Conservation (phyloP, 306 rosid genomes). For the Glycine soja region DNA sequence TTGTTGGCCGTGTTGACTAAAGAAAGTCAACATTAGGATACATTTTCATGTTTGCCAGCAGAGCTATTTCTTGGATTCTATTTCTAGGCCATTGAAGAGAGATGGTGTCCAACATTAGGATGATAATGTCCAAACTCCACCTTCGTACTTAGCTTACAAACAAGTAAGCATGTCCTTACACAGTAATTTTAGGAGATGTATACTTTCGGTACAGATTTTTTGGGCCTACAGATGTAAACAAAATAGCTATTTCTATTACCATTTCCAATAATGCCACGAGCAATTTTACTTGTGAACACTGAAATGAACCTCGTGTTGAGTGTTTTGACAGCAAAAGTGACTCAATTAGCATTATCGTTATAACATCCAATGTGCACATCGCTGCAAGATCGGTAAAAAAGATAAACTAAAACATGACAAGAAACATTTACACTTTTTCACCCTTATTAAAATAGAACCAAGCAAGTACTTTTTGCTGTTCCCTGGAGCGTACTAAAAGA, state of each 20-base stretch:
- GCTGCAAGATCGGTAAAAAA: slow-evolving; percentile 24
- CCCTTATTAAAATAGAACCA: slow-evolving; percentile 39
- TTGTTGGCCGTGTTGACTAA: not conserved
- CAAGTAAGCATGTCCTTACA: not conserved
- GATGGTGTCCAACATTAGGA: not conserved
- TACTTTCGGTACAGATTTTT: no score
- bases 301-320: slow-evolving; percentile 33
- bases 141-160: not conserved
- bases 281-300: slow-evolving; percentile 25
- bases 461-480: slow-evolving; percentile 37
- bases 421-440: slow-evolving; percentile 17
- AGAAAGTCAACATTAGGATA: not conserved
- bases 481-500: slow-evolving; percentile 17
- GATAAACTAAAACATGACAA: slow-evolving; percentile 38
- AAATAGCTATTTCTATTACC: not conserved
- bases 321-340: slow-evolving; percentile 34
- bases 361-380: slow-evolving; percentile 42
- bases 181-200: not conserved
- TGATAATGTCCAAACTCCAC: not conserved
- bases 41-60: not conserved
- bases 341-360: slow-evolving; percentile 31
- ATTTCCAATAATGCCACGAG: slow-evolving; percentile 11
- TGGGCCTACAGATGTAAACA: not conserved
- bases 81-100: not conserved
- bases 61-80: not conserved